Percentiles rank a stretch among this genome's conserved stretches.
Evolutionary conservation across 2,329 filamentous ascomycete species (phyloP).

Genomic region (Aureobasidium sp.): DNA sequence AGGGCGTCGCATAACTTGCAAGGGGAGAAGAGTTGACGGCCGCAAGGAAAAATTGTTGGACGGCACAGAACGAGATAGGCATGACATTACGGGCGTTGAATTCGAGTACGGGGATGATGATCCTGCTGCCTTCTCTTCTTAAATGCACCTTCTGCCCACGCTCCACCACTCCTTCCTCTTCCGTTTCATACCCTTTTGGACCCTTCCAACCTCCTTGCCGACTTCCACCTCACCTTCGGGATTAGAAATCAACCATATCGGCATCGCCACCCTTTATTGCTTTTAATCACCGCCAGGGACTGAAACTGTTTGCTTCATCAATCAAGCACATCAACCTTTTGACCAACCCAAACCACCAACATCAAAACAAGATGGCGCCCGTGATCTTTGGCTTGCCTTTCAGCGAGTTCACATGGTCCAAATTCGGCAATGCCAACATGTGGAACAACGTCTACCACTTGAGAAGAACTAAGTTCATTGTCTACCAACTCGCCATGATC

Average conservation of each 20-base stretch:
- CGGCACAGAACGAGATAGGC: background rate
- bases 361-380: slow-evolving; percentile 23
- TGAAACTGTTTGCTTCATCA: background rate
- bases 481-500: slow-evolving; percentile 54
- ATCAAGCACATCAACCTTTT: background rate
- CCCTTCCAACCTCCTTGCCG: background rate
- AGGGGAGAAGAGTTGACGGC: background rate
- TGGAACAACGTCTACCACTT: slow-evolving; percentile 46
- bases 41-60: slow-evolving; percentile 9
- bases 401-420: slow-evolving; percentile 49
- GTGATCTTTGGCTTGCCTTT: slow-evolving; percentile 53
- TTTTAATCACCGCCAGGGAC: background rate
- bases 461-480: slow-evolving; percentile 50
- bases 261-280: background rate
- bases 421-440: slow-evolving; percentile 52
- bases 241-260: background rate
- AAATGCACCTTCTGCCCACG: background rate
- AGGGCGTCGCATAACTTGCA: background rate
- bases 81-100: background rate
- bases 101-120: background rate
- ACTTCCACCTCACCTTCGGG: background rate
- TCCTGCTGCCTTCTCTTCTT: background rate
- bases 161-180: background rate
- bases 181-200: background rate
- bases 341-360: background rate